A percentile compares a stretch with the other conserved stretches of the same genome.
phyloP scores from a whole-genome alignment of 2,329 filamentous ascomycete species.

The Setomelanomma holmii region DNA sequence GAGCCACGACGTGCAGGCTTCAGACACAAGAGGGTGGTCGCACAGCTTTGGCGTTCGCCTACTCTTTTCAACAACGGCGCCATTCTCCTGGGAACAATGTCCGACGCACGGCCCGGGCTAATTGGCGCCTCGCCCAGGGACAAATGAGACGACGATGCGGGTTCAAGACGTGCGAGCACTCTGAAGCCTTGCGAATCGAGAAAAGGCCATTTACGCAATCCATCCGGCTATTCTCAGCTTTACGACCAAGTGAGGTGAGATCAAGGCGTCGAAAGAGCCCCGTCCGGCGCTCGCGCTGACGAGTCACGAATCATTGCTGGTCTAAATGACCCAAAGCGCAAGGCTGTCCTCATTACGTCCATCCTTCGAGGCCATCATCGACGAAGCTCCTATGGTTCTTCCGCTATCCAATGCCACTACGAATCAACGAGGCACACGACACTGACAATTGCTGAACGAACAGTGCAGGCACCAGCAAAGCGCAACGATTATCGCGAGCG shows the following conservation, averaged over 20 bases:
- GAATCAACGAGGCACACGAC: too few relatives aligned
- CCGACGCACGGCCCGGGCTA: conserved; percentile 1
- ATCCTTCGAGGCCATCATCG: too few relatives aligned
- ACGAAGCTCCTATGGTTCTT: too few relatives aligned
- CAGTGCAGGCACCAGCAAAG: too few relatives aligned
- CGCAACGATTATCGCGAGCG: too few relatives aligned
- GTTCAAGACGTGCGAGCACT: neutral
- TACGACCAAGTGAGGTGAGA: too few relatives aligned
- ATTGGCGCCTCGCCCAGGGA: conserved; percentile 4
- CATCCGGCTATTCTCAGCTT: neutral
- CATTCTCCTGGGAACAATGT: conserved; percentile 1
- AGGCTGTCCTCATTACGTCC: too few relatives aligned
- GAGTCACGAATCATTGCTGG: too few relatives aligned
- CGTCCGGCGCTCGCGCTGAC: too few relatives aligned
- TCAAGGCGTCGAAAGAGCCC: neutral
- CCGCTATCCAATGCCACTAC: too few relatives aligned
- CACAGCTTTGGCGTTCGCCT: neutral
- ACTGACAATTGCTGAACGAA: too few relatives aligned
- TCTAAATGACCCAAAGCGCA: too few relatives aligned
- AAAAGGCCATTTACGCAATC: conserved; percentile 3
- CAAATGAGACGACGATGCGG: conserved; percentile 7
- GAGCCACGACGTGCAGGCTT: conserved; percentile 1
- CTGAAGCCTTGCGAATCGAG: conserved; percentile 2
- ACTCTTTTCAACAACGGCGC: conserved; percentile 2
- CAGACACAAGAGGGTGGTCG: neutral